Evolutionary conservation across 257 asterid genomes (phyloP).

Genomic region (Solanum etuberosum): DNA sequence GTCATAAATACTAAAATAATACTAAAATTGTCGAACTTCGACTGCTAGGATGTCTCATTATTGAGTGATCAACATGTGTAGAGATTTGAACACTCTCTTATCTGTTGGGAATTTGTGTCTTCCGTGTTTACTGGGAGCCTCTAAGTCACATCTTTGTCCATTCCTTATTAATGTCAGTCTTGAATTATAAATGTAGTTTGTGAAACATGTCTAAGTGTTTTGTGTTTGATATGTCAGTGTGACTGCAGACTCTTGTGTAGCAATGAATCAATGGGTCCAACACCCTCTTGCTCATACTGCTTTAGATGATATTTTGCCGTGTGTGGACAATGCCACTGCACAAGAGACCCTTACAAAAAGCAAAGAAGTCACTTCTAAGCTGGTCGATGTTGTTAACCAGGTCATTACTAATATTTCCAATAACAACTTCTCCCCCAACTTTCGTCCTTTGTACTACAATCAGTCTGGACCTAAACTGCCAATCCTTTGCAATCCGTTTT

Average conservation of each 20-base stretch:
- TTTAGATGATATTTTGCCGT: constrained; percentile 69
- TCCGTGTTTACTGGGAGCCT: not conserved
- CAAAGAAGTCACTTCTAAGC: constrained; percentile 68
- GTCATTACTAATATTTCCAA: constrained; percentile 77
- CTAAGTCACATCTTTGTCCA: not conserved
- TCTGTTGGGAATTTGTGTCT: not conserved
- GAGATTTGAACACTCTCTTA: not conserved
- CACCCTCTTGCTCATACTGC: constrained; percentile 79
- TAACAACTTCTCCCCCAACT: constrained; percentile 65
- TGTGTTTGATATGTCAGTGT: constrained; percentile 25
- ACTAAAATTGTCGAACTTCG: not conserved
- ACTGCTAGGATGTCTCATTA: not conserved
- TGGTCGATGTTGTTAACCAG: constrained; percentile 46
- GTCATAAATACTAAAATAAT: not conserved
- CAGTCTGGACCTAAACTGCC: constrained; percentile 91
- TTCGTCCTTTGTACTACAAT: constrained; percentile 60
- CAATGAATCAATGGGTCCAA: constrained; percentile 84
- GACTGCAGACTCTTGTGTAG: constrained; percentile 75
- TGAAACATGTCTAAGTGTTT: not conserved
- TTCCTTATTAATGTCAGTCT: not conserved
- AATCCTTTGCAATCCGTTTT: constrained; percentile 69
- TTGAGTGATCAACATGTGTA: not conserved
- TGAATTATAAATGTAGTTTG: not conserved
- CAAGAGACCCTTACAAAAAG: constrained; percentile 50
- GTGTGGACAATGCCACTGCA: constrained; percentile 70